Percentiles rank a stretch among this genome's conserved stretches.
Evolutionary conservation across 2,329 filamentous ascomycete genomes (phyloP).

Genomic region (Pseudonectria buxi): DNA sequence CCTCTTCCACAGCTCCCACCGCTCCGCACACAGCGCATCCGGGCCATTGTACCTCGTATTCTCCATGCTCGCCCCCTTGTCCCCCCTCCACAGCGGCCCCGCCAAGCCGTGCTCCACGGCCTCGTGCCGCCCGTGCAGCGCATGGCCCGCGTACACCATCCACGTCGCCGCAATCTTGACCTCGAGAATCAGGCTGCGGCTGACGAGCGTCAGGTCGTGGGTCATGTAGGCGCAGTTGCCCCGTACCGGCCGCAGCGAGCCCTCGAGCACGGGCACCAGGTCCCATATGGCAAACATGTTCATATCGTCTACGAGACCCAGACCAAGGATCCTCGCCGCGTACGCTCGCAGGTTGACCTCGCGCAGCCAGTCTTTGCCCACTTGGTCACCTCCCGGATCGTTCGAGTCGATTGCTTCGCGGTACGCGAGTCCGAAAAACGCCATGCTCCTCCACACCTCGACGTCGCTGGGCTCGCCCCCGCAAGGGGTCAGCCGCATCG

Average conservation of each 20-base stretch:
- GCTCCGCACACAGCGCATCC: constrained; percentile 7
- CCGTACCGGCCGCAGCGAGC: constrained; percentile 7
- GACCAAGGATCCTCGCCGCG: constrained; percentile 5
- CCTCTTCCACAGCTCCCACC: constrained; percentile 15
- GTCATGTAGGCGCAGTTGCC: constrained; percentile 9
- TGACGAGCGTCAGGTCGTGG: constrained; percentile 3
- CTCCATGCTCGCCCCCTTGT: constrained; percentile 10
- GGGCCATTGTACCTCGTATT: constrained; percentile 9
- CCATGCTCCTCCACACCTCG: constrained; percentile 3
- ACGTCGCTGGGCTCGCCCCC: constrained; percentile 1
- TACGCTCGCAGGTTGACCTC: constrained; percentile 6
- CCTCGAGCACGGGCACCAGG: constrained; percentile 10
- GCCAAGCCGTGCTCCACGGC: constrained; percentile 8
- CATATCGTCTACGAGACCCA: background rate
- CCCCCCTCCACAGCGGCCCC: constrained; percentile 12
- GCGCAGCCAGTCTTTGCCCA: background rate
- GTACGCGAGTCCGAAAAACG: constrained; percentile 5
- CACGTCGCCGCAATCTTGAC: constrained; percentile 4
- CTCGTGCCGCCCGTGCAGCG: constrained; percentile 9
- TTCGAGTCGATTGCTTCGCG: constrained; percentile 4
- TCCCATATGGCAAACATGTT: constrained; percentile 11
- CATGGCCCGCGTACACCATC: constrained; percentile 5
- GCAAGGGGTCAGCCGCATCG: background rate
- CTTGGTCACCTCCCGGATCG: too few relatives aligned
- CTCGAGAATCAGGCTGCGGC: background rate